A percentile compares a stretch with the other conserved stretches of the same genome.
phyloP scores from a whole-genome alignment of 345 rosid species.

The Microcos paniculata region DNA sequence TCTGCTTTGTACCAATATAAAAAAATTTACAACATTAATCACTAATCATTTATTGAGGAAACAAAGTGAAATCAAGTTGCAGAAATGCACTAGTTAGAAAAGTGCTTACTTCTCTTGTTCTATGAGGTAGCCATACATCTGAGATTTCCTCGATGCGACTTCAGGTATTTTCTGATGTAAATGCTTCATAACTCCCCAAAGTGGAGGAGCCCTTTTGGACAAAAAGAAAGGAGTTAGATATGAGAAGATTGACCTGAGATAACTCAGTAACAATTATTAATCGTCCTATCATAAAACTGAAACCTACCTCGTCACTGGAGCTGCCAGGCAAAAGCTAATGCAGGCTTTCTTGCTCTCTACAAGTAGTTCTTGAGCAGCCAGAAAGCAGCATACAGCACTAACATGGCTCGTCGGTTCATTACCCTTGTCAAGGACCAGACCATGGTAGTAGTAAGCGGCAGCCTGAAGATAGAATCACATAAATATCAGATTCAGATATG shows the following conservation, averaged over 20 bases:
- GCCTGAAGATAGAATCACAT: conserved; percentile 45
- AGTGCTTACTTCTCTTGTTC: conserved; percentile 85
- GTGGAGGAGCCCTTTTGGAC: conserved; percentile 64
- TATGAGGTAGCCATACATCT: conserved; percentile 76
- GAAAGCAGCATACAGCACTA: conserved; percentile 78
- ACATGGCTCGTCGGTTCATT: conserved; percentile 66
- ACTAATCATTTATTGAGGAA: not conserved
- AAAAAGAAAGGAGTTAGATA: not conserved
- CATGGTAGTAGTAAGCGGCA: conserved; percentile 92
- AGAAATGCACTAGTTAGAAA: not conserved
- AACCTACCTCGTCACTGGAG: conserved; percentile 77
- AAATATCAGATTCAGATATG: not conserved
- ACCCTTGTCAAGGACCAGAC: conserved; percentile 82
- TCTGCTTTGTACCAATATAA: conserved; percentile 39
- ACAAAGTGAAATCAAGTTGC: not conserved
- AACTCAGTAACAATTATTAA: not conserved
- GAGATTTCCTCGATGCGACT: conserved; percentile 80
- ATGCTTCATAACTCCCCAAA: conserved; percentile 86
- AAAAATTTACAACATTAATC: not conserved
- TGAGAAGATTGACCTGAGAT: not conserved
- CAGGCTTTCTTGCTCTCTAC: conserved; percentile 87
- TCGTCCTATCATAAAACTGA: not conserved
- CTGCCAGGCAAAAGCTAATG: conserved; percentile 71
- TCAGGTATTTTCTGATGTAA: conserved; percentile 87
- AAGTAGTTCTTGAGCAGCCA: conserved; percentile 78